Base-by-base conservation (phyloP, 352 stramenopile genomes). In the Phytophthora cryptogea region DNA sequence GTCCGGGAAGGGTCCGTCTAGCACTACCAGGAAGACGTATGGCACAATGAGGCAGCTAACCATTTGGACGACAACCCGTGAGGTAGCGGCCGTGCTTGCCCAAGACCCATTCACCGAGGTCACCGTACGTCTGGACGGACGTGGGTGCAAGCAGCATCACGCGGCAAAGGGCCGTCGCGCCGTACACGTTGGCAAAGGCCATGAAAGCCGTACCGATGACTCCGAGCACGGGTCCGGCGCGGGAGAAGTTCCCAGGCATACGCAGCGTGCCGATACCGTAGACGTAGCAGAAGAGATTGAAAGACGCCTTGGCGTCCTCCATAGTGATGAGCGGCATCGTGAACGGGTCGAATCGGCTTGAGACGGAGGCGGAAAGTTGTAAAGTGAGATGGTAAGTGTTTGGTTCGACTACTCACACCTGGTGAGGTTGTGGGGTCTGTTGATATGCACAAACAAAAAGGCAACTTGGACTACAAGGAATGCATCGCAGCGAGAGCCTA, bases 181-280 rank as follows among this genome's bases (percentile, higher is more conserved):
- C 47, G 33, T 78, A 83, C 33, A 76, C 53, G 66, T 85, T 85
- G 56, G 71, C 63, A 35, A 70, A 68, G 5, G 67, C 76, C 76
- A 85, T 85, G 59, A 85, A 83, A n/a, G 65, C 44, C 50, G 80
- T 64, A 14, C 74, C 76, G 39, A 68, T 26, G 20, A 69, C 43
- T 3, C 74, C 76, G 20, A 80, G 56, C 14, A 51, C 39, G 4
- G 74, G 71, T 0, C 76, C 76, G 3, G 74, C 70, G 13, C 75
- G 75, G 10, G 75, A 61, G 30, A 80, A 85, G 56, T 83, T 85
- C 8, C 60, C 66, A 3, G 76, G 74, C 62, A 86, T 82, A 64
- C 76, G 69, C 54, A 86, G 73, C 30, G 76, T 83, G 27, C 76
- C 76, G 63, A 86, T 77, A 51, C 76, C 76, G 47, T 70, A 85